A percentile compares a stretch with the other conserved stretches of the same genome.
phyloP scores from a whole-genome alignment of 2,329 filamentous ascomycete genomes.

The Ceratocystis colombiana region DNA sequence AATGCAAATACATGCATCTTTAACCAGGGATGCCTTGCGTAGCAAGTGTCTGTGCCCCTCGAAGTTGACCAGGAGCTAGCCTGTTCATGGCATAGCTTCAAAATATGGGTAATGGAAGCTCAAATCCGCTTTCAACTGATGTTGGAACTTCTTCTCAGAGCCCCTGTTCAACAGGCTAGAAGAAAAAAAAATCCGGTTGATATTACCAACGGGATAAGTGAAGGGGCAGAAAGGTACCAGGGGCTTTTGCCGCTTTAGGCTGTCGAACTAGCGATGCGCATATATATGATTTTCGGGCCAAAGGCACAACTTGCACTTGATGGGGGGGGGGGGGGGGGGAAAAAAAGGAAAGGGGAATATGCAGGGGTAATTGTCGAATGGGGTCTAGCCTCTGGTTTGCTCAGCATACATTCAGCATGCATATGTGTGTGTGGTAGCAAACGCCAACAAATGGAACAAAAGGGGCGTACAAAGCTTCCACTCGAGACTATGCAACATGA shows the following conservation, averaged over 20 bases:
- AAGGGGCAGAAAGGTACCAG: slow-evolving; percentile 10
- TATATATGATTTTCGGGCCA: slow-evolving; percentile 5
- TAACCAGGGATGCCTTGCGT: neutral
- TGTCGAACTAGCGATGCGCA: slow-evolving; percentile 11
- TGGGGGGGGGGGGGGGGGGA: neutral
- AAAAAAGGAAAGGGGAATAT: slow-evolving; percentile 13
- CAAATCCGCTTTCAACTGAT: slow-evolving; percentile 5
- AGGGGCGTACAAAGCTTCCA: neutral
- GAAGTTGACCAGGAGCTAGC: slow-evolving; percentile 4
- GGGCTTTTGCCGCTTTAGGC: slow-evolving; percentile 11
- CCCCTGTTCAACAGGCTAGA: neutral
- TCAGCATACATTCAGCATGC: neutral
- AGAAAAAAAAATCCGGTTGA: neutral
- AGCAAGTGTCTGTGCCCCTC: slow-evolving; percentile 10
- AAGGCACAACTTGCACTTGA: slow-evolving; percentile 1
- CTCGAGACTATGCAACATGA: slow-evolving; percentile 11
- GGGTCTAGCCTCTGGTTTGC: neutral
- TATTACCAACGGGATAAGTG: neutral
- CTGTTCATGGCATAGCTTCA: neutral
- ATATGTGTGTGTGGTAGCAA: neutral
- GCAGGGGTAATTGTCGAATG: slow-evolving; percentile 3
- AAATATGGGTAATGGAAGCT: slow-evolving; percentile 5
- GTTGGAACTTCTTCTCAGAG: slow-evolving; percentile 11
- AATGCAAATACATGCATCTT: slow-evolving; percentile 8
- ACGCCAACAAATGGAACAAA: slow-evolving; percentile 1